A percentile compares a stretch with the other conserved stretches of the same genome.
Evolutionary conservation across 257 asterid species (phyloP).

Genomic region (Scutellaria barbata): DNA sequence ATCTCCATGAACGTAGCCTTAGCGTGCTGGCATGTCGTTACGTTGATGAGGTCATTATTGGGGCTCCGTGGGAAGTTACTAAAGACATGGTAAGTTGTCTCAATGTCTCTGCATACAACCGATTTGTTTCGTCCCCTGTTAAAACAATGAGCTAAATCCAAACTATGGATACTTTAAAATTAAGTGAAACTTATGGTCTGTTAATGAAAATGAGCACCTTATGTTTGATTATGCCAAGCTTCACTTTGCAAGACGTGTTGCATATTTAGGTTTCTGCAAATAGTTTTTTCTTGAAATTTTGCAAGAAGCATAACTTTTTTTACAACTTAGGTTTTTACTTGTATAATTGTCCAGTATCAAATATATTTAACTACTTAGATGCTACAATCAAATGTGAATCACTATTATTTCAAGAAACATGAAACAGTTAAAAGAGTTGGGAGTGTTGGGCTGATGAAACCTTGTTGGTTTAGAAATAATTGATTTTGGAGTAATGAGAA

Average conservation of each 20-base stretch:
- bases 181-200: too few species aligned
- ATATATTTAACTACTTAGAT: background rate
- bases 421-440: background rate
- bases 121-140: background rate
- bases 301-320: background rate
- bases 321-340: background rate
- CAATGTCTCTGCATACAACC: background rate
- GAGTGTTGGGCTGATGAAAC: background rate
- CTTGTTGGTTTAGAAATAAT: background rate
- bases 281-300: too few species aligned
- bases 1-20: constrained; percentile 91
- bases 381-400: background rate
- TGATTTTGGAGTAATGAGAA: too few species aligned
- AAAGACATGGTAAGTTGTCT: constrained; percentile 69
- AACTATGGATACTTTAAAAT: background rate
- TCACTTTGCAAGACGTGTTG: background rate
- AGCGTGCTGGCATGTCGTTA: constrained; percentile 92
- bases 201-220: too few species aligned
- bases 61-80: constrained; percentile 90
- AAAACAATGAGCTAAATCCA: constrained; percentile 14
- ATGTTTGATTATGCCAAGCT: background rate
- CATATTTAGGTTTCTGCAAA: too few species aligned
- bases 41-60: constrained; percentile 95
- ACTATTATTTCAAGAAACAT: too few species aligned
- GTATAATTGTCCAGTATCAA: background rate